phyloP scores from a whole-genome alignment of 169 alveolate species.

The Besnoitia besnoiti region DNA sequence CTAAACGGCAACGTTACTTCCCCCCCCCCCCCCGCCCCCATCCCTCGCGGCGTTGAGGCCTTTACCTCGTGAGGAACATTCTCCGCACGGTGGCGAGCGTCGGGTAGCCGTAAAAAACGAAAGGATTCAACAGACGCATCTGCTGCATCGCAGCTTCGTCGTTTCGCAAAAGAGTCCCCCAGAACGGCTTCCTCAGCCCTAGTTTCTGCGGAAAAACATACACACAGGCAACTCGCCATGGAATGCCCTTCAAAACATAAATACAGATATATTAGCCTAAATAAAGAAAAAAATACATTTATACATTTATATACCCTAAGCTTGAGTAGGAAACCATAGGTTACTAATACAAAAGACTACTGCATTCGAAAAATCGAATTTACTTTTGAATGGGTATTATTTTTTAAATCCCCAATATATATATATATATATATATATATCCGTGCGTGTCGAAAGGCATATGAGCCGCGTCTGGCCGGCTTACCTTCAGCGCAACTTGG shows the following conservation, averaged over 20 bases:
- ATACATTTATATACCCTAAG: too few species aligned
- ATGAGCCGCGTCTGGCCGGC: not conserved
- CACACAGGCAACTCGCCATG: not conserved
- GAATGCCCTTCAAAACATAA: not conserved
- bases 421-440: not conserved
- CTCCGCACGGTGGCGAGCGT: slow-evolving; percentile 20
- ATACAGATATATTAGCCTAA: not conserved
- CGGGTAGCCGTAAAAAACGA: slow-evolving; percentile 53
- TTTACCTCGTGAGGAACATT: slow-evolving; percentile 30
- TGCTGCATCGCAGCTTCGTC: slow-evolving; percentile 26
- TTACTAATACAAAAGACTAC: too few species aligned
- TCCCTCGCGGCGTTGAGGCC: not conserved
- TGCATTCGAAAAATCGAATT: too few species aligned
- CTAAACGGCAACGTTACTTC: too few species aligned
- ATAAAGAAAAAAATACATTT: not conserved
- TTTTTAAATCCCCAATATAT: too few species aligned
- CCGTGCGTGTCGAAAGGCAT: not conserved
- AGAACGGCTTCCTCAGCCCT: slow-evolving; percentile 35
- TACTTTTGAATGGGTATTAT: too few species aligned
- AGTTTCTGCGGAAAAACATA: slow-evolving; percentile 19
- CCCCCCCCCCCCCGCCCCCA: not conserved
- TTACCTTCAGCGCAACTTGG: slow-evolving; percentile 24
- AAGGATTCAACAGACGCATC: slow-evolving; percentile 23
- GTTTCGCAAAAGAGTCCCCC: slow-evolving; percentile 37
- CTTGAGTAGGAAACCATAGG: too few species aligned